A percentile compares a stretch with the other conserved stretches of the same genome.
Evolutionary conservation across 2,329 filamentous ascomycete genomes (phyloP).

Genomic region (Arachnopeziza araneosa): DNA sequence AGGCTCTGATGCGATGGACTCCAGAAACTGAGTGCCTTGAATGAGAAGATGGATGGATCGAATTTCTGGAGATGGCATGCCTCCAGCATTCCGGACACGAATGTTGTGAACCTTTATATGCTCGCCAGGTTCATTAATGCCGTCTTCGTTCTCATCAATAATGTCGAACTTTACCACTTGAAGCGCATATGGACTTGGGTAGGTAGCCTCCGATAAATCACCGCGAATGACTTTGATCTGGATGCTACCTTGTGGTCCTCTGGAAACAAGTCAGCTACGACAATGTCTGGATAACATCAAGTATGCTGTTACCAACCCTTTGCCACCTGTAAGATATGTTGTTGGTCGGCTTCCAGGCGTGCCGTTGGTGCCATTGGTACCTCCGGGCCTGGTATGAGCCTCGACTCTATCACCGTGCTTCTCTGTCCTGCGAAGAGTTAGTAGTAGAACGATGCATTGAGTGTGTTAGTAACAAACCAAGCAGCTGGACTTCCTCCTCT

Average conservation of each 20-base stretch:
- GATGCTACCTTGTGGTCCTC: slow-evolving; percentile 2
- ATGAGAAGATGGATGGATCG: slow-evolving; percentile 6
- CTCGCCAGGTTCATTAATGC: slow-evolving; percentile 9
- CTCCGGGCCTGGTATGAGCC: not conserved
- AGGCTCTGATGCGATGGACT: slow-evolving; percentile 7
- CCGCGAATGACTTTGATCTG: slow-evolving; percentile 5
- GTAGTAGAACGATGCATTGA: not conserved
- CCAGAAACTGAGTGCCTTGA: slow-evolving; percentile 6
- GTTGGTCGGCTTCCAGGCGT: slow-evolving; percentile 1
- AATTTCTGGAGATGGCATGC: slow-evolving; percentile 4
- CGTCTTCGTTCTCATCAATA: slow-evolving; percentile 8
- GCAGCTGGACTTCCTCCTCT: not conserved
- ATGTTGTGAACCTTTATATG: slow-evolving; percentile 5
- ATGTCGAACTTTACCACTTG: slow-evolving; percentile 5
- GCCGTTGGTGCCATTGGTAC: not conserved
- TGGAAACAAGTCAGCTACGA: not conserved
- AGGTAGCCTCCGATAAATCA: slow-evolving; percentile 3
- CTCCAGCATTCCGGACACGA: slow-evolving; percentile 3
- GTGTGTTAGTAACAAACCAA: not conserved
- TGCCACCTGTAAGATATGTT: slow-evolving; percentile 5
- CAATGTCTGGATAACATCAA: not conserved
- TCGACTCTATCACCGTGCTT: slow-evolving; percentile 1
- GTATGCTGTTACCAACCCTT: not conserved
- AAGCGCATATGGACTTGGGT: slow-evolving; percentile 2
- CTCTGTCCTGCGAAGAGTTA: slow-evolving; percentile 1